Conservation (phyloP, 805 yeast genomes). For the Wickerhamomyces ciferrii region DNA sequence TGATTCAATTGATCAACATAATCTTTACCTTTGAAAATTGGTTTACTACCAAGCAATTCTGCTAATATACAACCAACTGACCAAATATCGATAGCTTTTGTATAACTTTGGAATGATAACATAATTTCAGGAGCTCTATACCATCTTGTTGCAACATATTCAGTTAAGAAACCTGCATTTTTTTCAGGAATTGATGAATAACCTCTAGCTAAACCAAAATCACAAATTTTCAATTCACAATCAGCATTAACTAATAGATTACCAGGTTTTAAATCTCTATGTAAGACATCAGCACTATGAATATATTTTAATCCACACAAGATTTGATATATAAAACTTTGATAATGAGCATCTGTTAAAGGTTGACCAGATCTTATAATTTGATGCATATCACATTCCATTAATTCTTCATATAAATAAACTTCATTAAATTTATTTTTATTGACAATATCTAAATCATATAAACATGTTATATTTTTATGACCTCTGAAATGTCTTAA, state of each 20-base stretch:
- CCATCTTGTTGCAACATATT: constrained; percentile 98
- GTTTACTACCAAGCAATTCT: constrained; percentile 85
- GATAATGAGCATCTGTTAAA: constrained; percentile 91
- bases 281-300: constrained; percentile 89
- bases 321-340: constrained; percentile 86
- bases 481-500: constrained; percentile 93
- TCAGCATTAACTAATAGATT: constrained; percentile 91
- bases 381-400: constrained; percentile 99
- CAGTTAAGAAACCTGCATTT: constrained; percentile 92
- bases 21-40: constrained; percentile 92
- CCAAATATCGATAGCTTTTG: constrained; percentile 97
- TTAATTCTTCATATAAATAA: constrained; percentile 89
- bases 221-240: constrained; percentile 94
- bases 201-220: constrained; percentile 94
- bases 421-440: constrained; percentile 80
- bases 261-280: constrained; percentile 93
- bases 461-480: constrained; percentile 90
- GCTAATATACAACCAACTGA: constrained; percentile 97
- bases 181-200: constrained; percentile 76
- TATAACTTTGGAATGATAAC: constrained; percentile 89
- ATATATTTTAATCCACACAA: constrained; percentile 86
- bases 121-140: constrained; percentile 98
- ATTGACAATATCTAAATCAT: constrained; percentile 84
- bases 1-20: constrained; percentile 93
- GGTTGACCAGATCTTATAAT: constrained; percentile 93